Evolutionary conservation across 768 basidiomycete genomes (phyloP), one percentile per base, ranked within the genome.

Genomic region (Agaricus sinodeliciosus): DNA sequence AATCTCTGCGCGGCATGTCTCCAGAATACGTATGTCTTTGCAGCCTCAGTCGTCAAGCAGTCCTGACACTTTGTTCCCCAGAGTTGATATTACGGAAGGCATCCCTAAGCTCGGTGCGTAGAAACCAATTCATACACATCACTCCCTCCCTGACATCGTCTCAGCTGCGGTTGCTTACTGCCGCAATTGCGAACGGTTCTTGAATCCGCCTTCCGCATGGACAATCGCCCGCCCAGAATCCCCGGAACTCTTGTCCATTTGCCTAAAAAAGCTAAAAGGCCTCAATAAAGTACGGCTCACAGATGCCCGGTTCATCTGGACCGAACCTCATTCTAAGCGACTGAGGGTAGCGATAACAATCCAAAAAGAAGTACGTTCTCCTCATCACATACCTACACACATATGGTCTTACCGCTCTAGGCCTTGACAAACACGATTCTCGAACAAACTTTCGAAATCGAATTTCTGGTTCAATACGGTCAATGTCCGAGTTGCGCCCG

Each of bases 281-380:
- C 75, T 98, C 19, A 86, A 83, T 61, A 94, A 92, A 74, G 93
- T 98, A 25, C 88, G 95, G 45, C 71, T 99, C 40, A 94, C 96
- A n/a, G 95, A 98, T 57, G 96, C 96, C 2, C 90, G 93, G 58
- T 98, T 98, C 67, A 92, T 98, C 62, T 99, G 96, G 96, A 99
- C 96, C 18, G 96, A 99, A 64, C 96, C 96, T 2, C 95, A 99
- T 70, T 94, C 90, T 36, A 94, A 94, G 64, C 80, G 96, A 35
- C 67, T 98, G 57, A 81, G 92, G 43, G 84, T 99, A 51, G 95
- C 95, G 49, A 72, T 99, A 61, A 96, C 95, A 0, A 94, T 99
- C 57, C 96, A 99, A 72, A 99, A 99, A 74, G 96, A 98, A 78
- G 93, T 93, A 43, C 22, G 82, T 64, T 12, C 5, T 16, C 8